Evolutionary conservation across 768 basidiomycete genomes (phyloP).

Genomic region (Podaxis sp.): DNA sequence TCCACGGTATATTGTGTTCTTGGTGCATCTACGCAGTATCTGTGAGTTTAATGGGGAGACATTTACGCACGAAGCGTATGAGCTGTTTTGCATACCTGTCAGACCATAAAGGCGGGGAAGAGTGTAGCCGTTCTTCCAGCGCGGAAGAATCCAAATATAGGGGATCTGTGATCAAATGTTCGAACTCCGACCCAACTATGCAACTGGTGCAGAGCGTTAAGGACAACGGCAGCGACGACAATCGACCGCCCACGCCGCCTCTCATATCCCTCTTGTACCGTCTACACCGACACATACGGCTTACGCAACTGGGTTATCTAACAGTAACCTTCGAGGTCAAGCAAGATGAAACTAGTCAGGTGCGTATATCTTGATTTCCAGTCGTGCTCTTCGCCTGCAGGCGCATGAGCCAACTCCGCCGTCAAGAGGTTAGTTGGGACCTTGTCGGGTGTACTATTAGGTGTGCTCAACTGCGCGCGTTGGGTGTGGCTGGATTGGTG

Average conservation of each 20-base stretch:
- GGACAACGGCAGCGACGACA: not conserved
- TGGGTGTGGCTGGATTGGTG: slow-evolving; percentile 2
- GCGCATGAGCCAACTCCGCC: slow-evolving; percentile 9
- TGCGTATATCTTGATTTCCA: slow-evolving; percentile 30
- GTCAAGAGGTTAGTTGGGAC: slow-evolving; percentile 15
- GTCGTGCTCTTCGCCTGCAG: slow-evolving; percentile 3
- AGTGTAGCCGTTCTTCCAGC: not conserved
- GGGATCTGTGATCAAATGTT: not conserved
- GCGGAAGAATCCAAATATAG: not conserved
- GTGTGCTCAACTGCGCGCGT: not conserved
- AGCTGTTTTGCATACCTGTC: too few species aligned
- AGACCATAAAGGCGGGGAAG: too few species aligned
- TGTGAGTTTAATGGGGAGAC: not conserved
- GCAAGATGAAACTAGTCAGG: slow-evolving; percentile 83
- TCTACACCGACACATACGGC: not conserved
- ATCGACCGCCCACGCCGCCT: not conserved
- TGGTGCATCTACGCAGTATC: slow-evolving; percentile 35
- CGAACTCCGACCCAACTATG: slow-evolving; percentile 4
- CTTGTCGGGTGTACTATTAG: not conserved
- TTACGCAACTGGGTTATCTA: not conserved
- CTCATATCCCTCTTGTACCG: not conserved
- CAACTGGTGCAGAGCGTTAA: not conserved
- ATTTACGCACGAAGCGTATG: not conserved
- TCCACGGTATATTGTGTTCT: slow-evolving; percentile 41
- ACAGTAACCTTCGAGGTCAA: not conserved